phyloP scores from a whole-genome alignment of 345 rosid species.

The Eucalyptus caleyi region DNA sequence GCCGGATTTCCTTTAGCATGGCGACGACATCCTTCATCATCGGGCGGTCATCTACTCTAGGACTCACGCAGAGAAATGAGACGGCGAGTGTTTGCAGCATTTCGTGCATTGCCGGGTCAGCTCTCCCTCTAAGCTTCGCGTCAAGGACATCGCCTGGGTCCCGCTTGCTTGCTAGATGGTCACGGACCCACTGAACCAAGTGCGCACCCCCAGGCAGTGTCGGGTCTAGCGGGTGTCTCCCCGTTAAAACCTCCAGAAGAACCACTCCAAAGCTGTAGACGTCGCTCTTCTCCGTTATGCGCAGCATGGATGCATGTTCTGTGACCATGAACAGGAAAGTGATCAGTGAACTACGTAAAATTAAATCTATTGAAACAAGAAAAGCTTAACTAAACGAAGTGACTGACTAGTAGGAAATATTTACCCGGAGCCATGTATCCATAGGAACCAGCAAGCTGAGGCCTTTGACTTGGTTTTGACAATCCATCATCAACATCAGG shows the following conservation, averaged over 20 bases:
- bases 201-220: constrained; percentile 72
- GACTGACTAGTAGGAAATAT: not conserved
- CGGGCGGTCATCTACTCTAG: constrained; percentile 54
- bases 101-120: constrained; percentile 90
- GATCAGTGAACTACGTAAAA: not conserved
- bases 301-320: constrained; percentile 83
- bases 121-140: constrained; percentile 59
- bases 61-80: constrained; percentile 67
- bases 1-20: constrained; percentile 89
- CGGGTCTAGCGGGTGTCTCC: constrained; percentile 92
- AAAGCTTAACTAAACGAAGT: not conserved
- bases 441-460: constrained; percentile 86
- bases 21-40: constrained; percentile 91
- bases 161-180: constrained; percentile 51
- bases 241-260: constrained; percentile 76
- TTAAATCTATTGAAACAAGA: not conserved
- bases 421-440: constrained; percentile 99
- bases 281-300: constrained; percentile 76
- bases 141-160: constrained; percentile 69
- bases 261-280: constrained; percentile 89
- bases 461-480: constrained; percentile 36
- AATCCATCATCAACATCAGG: constrained; percentile 5
- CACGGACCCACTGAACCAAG: constrained; percentile 85
- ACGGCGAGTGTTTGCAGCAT: constrained; percentile 90
- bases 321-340: not conserved